Base-by-base conservation (phyloP, 441 rosid genomes). In the Mallotus japonicus region DNA sequence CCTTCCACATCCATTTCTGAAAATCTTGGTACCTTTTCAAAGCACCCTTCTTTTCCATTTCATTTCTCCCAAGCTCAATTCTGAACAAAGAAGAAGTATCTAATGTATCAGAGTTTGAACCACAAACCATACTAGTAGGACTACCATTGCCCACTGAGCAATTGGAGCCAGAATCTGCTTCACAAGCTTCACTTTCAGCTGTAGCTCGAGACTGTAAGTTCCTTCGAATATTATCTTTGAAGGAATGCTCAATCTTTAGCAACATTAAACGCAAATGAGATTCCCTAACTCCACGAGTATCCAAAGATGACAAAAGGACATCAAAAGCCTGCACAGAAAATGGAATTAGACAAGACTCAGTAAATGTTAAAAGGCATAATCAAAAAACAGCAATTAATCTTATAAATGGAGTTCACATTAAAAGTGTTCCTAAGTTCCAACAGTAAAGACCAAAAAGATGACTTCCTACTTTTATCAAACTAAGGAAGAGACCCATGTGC, bases 281-380 rank as follows among this genome's bases (percentile, higher is more conserved):
- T 78, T 96, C 99, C 79, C 98, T 88, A 77, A 88, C 70, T 77
- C 99, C 99, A 42, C 98, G 98, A 67, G 81, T 80, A 84, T 94
- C 99, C 84, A 94, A 81, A 70, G 95, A 90, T 49, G 92, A 85
- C 75, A 88, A 70, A 59, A 96, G 88, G 67, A 90, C 85, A 86
- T 91, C 95, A 64, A 96, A 94, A 53, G 90, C 96, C 99, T 96
- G 75, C 82, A 78, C 14, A 75, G 24, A 71, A 24, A 24, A 69
- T 10, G 8, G 63, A 70, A 47, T 56, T 14, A 49, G 55, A 68
- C 56, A 7, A 73, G 57, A 44, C 69, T 69, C 32, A 62, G 73
- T 56, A 58, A 57, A 61, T 58, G 58, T 69, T 37, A 53, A 20
- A 63, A 62, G 24, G 68, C 37, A 67, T 60, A 74, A 66, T 14